Conservation (phyloP, 306 rosid species). For the Cyamopsis tetragonoloba region DNA sequence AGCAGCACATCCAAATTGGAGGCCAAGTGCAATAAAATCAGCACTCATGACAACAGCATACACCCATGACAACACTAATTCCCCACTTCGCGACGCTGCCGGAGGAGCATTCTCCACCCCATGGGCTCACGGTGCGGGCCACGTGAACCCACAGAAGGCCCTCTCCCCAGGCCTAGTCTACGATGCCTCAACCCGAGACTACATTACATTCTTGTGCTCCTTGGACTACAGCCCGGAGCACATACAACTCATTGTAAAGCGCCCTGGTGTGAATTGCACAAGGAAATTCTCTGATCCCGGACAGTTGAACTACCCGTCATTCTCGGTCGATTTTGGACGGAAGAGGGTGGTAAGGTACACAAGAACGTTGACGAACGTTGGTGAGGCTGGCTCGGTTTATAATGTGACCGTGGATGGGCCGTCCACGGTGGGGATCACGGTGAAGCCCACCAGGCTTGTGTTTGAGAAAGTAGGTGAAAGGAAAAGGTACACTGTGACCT, state of each 20-base stretch:
- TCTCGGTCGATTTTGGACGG: slow-evolving; percentile 61
- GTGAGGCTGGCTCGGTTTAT: slow-evolving; percentile 49
- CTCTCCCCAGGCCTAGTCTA: slow-evolving; percentile 82
- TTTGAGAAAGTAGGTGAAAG: slow-evolving; percentile 61
- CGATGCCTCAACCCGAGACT: slow-evolving; percentile 50
- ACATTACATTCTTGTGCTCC: slow-evolving; percentile 71
- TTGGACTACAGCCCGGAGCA: slow-evolving; percentile 51
- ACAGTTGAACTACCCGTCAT: slow-evolving; percentile 81
- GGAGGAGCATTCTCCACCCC: slow-evolving; percentile 55
- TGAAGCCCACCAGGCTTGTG: slow-evolving; percentile 61
- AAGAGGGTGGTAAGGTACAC: slow-evolving; percentile 73
- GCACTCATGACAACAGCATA: slow-evolving; percentile 92
- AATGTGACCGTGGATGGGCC: slow-evolving; percentile 48
- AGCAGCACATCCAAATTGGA: slow-evolving; percentile 97
- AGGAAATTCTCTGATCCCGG: slow-evolving; percentile 63
- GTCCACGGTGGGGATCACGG: slow-evolving; percentile 36
- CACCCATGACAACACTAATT: slow-evolving; percentile 63
- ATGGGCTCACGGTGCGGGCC: slow-evolving; percentile 86
- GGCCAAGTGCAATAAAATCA: slow-evolving; percentile 89
- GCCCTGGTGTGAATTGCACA: slow-evolving; percentile 44
- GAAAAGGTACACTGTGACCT: slow-evolving; percentile 62
- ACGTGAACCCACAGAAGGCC: slow-evolving; percentile 76
- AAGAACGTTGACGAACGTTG: slow-evolving; percentile 69
- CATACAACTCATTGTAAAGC: slow-evolving; percentile 57
- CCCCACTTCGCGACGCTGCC: slow-evolving; percentile 66